phyloP scores from a whole-genome alignment of 352 stramenopile species.

The Globisporangium cederbergense region DNA sequence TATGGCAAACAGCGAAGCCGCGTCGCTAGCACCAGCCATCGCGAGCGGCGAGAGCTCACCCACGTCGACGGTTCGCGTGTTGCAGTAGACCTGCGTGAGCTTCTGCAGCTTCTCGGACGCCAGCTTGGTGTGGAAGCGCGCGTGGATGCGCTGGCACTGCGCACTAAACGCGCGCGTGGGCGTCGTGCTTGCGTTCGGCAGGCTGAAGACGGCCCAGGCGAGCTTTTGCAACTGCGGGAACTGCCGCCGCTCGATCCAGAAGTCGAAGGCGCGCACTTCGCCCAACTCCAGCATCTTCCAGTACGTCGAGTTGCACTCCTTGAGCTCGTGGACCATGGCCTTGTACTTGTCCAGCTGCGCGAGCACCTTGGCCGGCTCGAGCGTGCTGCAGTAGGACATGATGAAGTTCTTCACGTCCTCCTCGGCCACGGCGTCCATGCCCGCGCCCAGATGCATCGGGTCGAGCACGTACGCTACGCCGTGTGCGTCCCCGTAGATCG shows the following conservation, averaged over 20 bases:
- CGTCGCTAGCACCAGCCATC: neutral
- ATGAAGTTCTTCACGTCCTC: slow-evolving; percentile 50
- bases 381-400: slow-evolving; percentile 34
- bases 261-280: slow-evolving; percentile 45
- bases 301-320: slow-evolving; percentile 49
- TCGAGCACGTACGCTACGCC: slow-evolving; percentile 62
- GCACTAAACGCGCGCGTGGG: slow-evolving; percentile 33
- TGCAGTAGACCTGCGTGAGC: slow-evolving; percentile 63
- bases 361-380: slow-evolving; percentile 36
- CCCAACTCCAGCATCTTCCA: slow-evolving; percentile 50
- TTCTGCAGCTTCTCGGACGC: slow-evolving; percentile 44
- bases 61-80: slow-evolving; percentile 29
- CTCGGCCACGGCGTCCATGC: slow-evolving; percentile 45
- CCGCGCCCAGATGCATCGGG: slow-evolving; percentile 43
- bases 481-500: slow-evolving; percentile 58
- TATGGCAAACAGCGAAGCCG: neutral
- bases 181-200: slow-evolving; percentile 44
- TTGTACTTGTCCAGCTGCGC: slow-evolving; percentile 50
- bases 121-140: slow-evolving; percentile 39
- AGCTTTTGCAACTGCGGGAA: slow-evolving; percentile 61
- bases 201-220: slow-evolving; percentile 47
- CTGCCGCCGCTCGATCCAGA: slow-evolving; percentile 56
- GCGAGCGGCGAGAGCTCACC: slow-evolving; percentile 3
- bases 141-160: slow-evolving; percentile 31
- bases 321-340: slow-evolving; percentile 43